These are phyloP conservation scores for Apiospora koreana DNA, from an alignment of 2,329 filamentous ascomycete genomes.

Conservation along the genomic window DNA sequence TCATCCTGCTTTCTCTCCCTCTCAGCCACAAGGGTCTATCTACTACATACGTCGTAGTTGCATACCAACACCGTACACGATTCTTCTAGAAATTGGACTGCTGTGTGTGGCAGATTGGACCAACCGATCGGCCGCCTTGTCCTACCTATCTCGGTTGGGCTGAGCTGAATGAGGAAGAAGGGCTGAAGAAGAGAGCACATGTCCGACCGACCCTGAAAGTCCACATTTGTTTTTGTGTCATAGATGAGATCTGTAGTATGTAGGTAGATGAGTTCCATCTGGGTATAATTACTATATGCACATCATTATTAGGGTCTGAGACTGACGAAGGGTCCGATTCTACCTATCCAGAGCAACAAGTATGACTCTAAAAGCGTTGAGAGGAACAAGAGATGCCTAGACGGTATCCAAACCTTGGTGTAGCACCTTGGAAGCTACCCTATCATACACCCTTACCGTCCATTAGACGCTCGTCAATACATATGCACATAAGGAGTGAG, in stretches of 20 bases:
- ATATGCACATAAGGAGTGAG: background rate
- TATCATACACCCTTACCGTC: background rate
- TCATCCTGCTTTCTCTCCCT: background rate
- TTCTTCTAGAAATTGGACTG: background rate
- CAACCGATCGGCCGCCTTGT: background rate
- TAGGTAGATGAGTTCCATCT: background rate
- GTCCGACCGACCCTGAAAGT: background rate
- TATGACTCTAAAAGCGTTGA: background rate
- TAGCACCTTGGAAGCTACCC: no score
- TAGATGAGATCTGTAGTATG: background rate
- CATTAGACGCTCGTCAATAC: background rate
- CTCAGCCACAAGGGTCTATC: background rate
- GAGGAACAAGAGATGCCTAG: background rate
- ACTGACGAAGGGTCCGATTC: background rate
- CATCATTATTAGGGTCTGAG: conserved; percentile 5
- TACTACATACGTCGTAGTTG: no score
- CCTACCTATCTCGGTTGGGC: background rate
- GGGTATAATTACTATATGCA: background rate
- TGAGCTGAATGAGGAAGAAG: background rate
- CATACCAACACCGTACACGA: background rate
- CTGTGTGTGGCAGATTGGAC: background rate
- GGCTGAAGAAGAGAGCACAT: conserved; percentile 4
- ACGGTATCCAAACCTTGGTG: background rate
- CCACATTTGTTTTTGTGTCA: conserved; percentile 4
- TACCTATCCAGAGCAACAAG: background rate